Evolutionary conservation across 495 filamentous ascomycete genomes (phyloP).

Genomic region (Cercophora sp.): DNA sequence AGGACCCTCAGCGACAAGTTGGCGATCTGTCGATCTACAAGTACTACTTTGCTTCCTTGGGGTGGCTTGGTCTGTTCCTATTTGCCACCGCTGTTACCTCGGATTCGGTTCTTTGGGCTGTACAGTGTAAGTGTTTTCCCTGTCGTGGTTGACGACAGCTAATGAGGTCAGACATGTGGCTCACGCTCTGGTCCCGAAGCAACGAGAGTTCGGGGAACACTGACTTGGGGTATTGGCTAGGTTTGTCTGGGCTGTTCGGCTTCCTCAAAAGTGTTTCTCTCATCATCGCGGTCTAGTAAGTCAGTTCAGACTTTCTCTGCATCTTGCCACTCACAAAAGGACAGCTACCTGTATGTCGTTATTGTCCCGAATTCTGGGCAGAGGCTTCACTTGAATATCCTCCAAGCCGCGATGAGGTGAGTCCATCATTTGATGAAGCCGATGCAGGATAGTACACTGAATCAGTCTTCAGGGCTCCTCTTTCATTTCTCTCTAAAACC

Average conservation of each 20-base stretch:
- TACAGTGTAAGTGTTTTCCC: conserved; percentile 1
- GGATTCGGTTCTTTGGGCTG: background rate
- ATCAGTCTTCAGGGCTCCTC: conserved; percentile 2
- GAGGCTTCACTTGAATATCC: conserved; percentile 3
- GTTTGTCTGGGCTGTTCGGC: conserved; percentile 6
- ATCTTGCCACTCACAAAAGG: too few relatives aligned
- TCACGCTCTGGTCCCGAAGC: conserved; percentile 5
- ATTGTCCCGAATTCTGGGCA: conserved; percentile 6
- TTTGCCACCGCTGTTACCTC: background rate
- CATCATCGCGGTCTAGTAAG: conserved; percentile 5
- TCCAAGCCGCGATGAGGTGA: background rate
- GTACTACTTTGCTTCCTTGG: conserved; percentile 6
- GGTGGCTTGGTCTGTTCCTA: conserved; percentile 1
- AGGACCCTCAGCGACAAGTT: conserved; percentile 1
- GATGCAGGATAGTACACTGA: background rate
- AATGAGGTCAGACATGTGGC: background rate
- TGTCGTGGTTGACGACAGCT: background rate
- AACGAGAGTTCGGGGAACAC: background rate
- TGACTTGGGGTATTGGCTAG: conserved; percentile 8
- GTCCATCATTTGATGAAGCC: background rate
- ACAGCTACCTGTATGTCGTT: conserved; percentile 5
- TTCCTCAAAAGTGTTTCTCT: background rate
- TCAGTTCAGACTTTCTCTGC: too few relatives aligned
- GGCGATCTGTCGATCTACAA: conserved; percentile 4
- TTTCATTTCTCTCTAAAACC: conserved; percentile 3